Percentiles rank a stretch among this genome's conserved stretches.
Conservation (phyloP, 2,329 filamentous ascomycete genomes). For the Nigrospora osmanthi region DNA sequence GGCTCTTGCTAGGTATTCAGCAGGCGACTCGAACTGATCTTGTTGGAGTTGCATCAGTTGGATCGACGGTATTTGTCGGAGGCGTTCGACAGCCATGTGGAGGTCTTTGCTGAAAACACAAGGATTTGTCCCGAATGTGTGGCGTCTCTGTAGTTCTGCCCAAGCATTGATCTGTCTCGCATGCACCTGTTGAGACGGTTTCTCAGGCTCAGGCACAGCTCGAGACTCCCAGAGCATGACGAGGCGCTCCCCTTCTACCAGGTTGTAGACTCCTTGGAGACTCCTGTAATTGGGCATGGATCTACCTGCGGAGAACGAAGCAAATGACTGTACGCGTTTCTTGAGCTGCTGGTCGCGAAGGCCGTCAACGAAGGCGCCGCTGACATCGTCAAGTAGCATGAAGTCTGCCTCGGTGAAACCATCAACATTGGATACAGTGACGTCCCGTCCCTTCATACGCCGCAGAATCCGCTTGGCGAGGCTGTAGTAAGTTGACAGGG, state of each 20-base stretch:
- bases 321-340: constrained; percentile 33
- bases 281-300: constrained; percentile 31
- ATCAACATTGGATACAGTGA: constrained; percentile 35
- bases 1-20: constrained; percentile 39
- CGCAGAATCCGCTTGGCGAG: constrained; percentile 41
- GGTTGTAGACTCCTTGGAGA: constrained; percentile 43
- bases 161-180: constrained; percentile 32
- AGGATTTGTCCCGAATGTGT: constrained; percentile 35
- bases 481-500: constrained; percentile 37
- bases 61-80: constrained; percentile 44
- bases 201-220: constrained; percentile 23
- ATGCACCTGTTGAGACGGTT: constrained; percentile 27
- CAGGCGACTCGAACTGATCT: constrained; percentile 40
- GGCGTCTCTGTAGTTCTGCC: constrained; percentile 32
- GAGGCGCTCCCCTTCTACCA: constrained; percentile 49
- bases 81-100: constrained; percentile 34
- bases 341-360: constrained; percentile 39
- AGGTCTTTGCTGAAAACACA: constrained; percentile 46
- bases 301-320: constrained; percentile 34
- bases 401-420: constrained; percentile 37
- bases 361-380: constrained; percentile 45
- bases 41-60: constrained; percentile 48
- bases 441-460: constrained; percentile 40
- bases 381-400: constrained; percentile 41
- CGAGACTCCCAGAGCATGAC: constrained; percentile 36